Conservation (phyloP, 305 asterid genomes). For the Fraxinus ornus region DNA sequence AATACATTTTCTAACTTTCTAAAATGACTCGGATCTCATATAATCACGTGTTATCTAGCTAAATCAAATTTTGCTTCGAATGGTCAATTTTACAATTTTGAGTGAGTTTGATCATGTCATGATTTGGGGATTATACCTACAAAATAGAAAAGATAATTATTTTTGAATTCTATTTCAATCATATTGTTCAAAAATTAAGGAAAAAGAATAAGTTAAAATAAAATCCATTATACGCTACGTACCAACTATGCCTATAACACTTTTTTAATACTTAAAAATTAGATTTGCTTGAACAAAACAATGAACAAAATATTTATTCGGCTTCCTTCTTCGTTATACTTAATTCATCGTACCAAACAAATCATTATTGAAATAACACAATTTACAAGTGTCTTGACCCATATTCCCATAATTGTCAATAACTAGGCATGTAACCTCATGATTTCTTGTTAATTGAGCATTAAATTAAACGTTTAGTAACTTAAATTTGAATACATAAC, state of each 20-base stretch:
- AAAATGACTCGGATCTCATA: not conserved
- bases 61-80: not conserved
- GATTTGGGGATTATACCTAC: not conserved
- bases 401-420: not conserved
- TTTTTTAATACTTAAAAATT: no score
- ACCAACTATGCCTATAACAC: not conserved
- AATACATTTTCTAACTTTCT: not conserved
- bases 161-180: not conserved
- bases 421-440: not conserved
- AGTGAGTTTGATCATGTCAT: not conserved
- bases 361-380: not conserved
- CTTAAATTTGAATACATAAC: not conserved
- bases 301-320: no score
- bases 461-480: not conserved
- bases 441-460: not conserved
- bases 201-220: no score
- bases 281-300: not conserved
- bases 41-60: not conserved
- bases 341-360: not conserved
- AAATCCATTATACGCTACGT: no score
- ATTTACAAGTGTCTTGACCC: not conserved
- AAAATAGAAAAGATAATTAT: not conserved
- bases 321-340: not conserved
- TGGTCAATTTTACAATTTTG: not conserved
- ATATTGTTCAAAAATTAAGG: not conserved